Percentiles rank a stretch among this genome's conserved stretches.
These are phyloP conservation scores for Mycothermus thermophilus DNA, from an alignment of 495 filamentous ascomycete genomes.

Conservation along the genomic window DNA sequence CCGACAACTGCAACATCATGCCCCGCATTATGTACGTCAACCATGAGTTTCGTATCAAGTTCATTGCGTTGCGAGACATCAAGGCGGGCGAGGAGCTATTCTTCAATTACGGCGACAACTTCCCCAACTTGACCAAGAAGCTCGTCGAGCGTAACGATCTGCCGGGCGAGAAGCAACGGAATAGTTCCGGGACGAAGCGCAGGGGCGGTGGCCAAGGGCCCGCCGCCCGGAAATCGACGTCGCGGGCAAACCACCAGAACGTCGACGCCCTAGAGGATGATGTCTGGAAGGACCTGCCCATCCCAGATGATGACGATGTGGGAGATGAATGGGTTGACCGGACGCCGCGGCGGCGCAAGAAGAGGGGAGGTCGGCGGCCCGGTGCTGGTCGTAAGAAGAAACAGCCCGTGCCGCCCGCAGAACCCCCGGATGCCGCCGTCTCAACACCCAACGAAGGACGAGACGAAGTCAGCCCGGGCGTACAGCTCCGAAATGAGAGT, in stretches of 20 bases:
- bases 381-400: slow-evolving; percentile 22
- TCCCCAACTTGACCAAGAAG: slow-evolving; percentile 37
- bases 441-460: no score
- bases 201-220: slow-evolving; percentile 9
- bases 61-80: slow-evolving; percentile 46
- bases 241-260: slow-evolving; percentile 8
- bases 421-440: background rate
- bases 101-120: slow-evolving; percentile 51
- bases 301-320: slow-evolving; percentile 14
- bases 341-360: slow-evolving; percentile 7
- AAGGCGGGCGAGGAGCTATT: slow-evolving; percentile 53
- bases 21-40: slow-evolving; percentile 50
- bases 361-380: slow-evolving; percentile 16
- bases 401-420: background rate
- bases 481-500: slow-evolving; percentile 8
- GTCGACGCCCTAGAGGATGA: slow-evolving; percentile 6
- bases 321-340: slow-evolving; percentile 9
- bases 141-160: slow-evolving; percentile 32
- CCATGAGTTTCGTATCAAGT: slow-evolving; percentile 52
- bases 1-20: slow-evolving; percentile 35
- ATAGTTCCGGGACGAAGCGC: slow-evolving; percentile 3
- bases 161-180: slow-evolving; percentile 1
- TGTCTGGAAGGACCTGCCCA: background rate
- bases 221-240: slow-evolving; percentile 13
- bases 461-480: slow-evolving; percentile 1